These are phyloP conservation scores for Porphyrellus sp. DNA, from an alignment of 1,284 basidiomycete genomes.

Conservation along the genomic window DNA sequence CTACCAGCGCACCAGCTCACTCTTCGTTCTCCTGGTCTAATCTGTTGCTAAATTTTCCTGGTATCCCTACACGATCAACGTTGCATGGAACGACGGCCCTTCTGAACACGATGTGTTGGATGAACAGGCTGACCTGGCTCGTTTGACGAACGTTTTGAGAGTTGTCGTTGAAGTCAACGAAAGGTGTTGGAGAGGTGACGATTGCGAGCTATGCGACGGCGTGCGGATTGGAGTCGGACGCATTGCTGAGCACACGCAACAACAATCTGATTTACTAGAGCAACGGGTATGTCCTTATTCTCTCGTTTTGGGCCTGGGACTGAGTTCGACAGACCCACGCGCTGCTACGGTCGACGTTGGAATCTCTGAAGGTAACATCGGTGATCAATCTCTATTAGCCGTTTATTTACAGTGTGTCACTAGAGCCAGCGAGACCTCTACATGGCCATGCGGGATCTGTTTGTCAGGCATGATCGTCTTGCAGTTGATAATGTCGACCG, in stretches of 20 bases:
- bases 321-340: slow-evolving; percentile 46
- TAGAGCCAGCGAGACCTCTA: slow-evolving; percentile 87
- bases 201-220: slow-evolving; percentile 78
- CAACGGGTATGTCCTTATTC: slow-evolving; percentile 58
- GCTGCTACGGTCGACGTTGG: slow-evolving; percentile 64
- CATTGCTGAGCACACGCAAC: slow-evolving; percentile 68
- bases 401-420: slow-evolving; percentile 17
- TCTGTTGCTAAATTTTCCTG: slow-evolving; percentile 28
- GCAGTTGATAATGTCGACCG: slow-evolving; percentile 84
- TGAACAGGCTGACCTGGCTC: slow-evolving; percentile 74
- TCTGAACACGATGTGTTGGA: slow-evolving; percentile 22
- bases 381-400: not conserved
- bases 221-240: slow-evolving; percentile 74
- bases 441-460: slow-evolving; percentile 78
- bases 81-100: slow-evolving; percentile 24
- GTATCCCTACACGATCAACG: slow-evolving; percentile 19
- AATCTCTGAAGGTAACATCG: slow-evolving; percentile 63
- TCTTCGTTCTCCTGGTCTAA: slow-evolving; percentile 47
- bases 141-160: slow-evolving; percentile 77
- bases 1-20: slow-evolving; percentile 63
- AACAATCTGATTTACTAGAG: slow-evolving; percentile 76
- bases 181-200: slow-evolving; percentile 74
- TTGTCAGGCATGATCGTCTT: slow-evolving; percentile 77
- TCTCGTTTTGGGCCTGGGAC: not conserved
- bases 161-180: slow-evolving; percentile 77